Evolutionary conservation across 2,329 filamentous ascomycete species (phyloP).

Genomic region (Calonectria pteridis): DNA sequence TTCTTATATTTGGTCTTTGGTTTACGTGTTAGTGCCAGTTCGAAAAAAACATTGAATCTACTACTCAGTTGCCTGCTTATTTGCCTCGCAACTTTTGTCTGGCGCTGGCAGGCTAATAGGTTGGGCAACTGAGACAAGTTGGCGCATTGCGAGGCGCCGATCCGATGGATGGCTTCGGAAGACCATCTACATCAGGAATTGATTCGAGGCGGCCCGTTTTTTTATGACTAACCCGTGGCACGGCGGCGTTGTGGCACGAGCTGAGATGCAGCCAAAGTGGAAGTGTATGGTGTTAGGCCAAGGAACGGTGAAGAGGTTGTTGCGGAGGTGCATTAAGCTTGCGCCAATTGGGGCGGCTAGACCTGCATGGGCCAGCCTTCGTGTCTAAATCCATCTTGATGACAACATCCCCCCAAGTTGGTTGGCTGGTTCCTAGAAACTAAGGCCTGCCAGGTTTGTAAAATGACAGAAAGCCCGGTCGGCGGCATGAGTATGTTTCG

Average conservation of each 20-base stretch:
- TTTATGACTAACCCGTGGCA: constrained; percentile 1
- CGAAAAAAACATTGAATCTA: not conserved
- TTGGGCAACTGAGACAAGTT: not conserved
- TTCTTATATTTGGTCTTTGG: not conserved
- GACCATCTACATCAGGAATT: not conserved
- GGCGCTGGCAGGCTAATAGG: not conserved
- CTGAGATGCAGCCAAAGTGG: not conserved
- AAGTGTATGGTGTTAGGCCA: not conserved
- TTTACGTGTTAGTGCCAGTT: not conserved
- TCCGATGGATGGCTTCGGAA: constrained; percentile 1
- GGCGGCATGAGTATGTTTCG: not conserved
- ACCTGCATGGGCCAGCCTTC: constrained; percentile 5
- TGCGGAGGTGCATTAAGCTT: not conserved
- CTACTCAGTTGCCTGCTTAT: too few species aligned
- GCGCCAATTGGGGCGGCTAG: not conserved
- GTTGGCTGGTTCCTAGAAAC: not conserved
- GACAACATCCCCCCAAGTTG: not conserved
- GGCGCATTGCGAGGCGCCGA: not conserved
- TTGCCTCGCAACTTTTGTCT: not conserved
- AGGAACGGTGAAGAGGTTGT: not conserved
- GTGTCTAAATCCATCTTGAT: not conserved
- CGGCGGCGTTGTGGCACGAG: not conserved
- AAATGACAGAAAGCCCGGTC: not conserved
- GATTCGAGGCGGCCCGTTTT: not conserved
- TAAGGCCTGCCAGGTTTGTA: not conserved